Evolutionary conservation across 106 monocot species (phyloP).

Genomic region (Platanthera guangdongensis): DNA sequence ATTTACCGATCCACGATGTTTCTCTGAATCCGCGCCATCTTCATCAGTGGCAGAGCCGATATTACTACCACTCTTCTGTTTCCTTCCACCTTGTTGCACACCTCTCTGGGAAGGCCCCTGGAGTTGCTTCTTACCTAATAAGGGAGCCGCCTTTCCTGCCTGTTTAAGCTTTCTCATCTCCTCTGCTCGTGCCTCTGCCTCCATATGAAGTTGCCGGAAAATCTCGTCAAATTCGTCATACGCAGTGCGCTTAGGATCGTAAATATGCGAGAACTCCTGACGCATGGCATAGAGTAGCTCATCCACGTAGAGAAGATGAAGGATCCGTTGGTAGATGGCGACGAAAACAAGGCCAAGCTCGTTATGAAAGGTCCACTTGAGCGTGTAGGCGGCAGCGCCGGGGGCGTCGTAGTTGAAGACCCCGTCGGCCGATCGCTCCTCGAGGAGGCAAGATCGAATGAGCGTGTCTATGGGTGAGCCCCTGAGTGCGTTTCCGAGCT

Average conservation of each 20-base stretch:
- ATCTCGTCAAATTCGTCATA: slow-evolving; percentile 69
- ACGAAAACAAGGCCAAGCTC: slow-evolving; percentile 95
- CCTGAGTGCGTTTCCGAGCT: slow-evolving; percentile 66
- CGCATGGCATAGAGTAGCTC: slow-evolving; percentile 68
- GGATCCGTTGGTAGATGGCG: slow-evolving; percentile 86
- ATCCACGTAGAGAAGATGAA: slow-evolving; percentile 87
- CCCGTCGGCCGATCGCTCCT: slow-evolving; percentile 86
- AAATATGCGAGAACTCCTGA: slow-evolving; percentile 56
- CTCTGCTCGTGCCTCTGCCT: slow-evolving; percentile 81
- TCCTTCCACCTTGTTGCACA: slow-evolving; percentile 16
- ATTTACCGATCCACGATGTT: slow-evolving; percentile 20
- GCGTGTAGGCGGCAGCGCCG: slow-evolving; percentile 47
- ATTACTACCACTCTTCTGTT: slow-evolving; percentile 17
- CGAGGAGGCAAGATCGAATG: slow-evolving; percentile 89
- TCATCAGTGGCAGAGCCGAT: slow-evolving; percentile 45
- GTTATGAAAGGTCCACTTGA: slow-evolving; percentile 95
- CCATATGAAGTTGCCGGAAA: slow-evolving; percentile 73
- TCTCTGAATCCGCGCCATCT: slow-evolving; percentile 41
- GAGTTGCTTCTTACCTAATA: slow-evolving; percentile 31
- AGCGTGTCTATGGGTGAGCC: slow-evolving; percentile 88
- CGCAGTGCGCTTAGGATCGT: slow-evolving; percentile 55
- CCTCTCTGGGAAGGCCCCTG: slow-evolving; percentile 11
- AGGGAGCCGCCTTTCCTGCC: slow-evolving; percentile 13
- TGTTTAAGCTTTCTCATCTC: slow-evolving; percentile 84
- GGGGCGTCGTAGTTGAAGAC: slow-evolving; percentile 71